Base-by-base conservation (phyloP, 2,329 filamentous ascomycete genomes). In the Pyrenochaeta sp. region DNA sequence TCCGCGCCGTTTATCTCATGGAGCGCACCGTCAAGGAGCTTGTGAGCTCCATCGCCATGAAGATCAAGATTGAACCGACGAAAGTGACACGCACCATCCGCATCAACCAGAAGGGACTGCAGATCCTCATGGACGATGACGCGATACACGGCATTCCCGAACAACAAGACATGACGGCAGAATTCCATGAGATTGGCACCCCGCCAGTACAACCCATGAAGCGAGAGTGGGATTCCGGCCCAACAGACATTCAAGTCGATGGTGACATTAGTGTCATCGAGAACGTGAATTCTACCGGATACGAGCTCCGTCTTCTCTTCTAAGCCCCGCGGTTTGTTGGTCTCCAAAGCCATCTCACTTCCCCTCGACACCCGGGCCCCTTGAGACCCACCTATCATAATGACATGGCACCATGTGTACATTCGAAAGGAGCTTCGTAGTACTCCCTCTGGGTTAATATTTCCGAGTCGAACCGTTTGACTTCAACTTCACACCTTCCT, bases 111-210 rank as follows among this genome's bases (percentile, higher is more conserved):
- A 85, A 85, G 53, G 90, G 90, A 0, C 74, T 96, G 1, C 85
- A 91, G 61, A 85, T 97, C 41, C 84, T 95, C 63, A 81, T 97
- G 59, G 94, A 97, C 62, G 91, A 97, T 63, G 91, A 96, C 51
- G 86, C 95, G 34, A 83, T 97, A 21, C 82, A 82, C 30, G 88
- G 93, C 68, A 77, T 97, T 38, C 82, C 85, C 2, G 94, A 99
- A 73, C 92, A 91, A 21, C 90, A 97, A 70, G 93, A 96, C 63
- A 94, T 97, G 87, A 76, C 81, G 24, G 81, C 82, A 28, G 84
- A 87, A 58, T 82, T 86, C 45, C 80, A 89, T 44, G 86, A 94
- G 57, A 77, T 89, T 30, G 58, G 54, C 54, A 74, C 43, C n/a
- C 58, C 65, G 19, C 67, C 74, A 35, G 68, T 76, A 37, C 70